A percentile compares a stretch with the other conserved stretches of the same genome.
These are phyloP conservation scores for Cyberlindnera japonica DNA, from an alignment of 805 yeast genomes.

Conservation along the genomic window DNA sequence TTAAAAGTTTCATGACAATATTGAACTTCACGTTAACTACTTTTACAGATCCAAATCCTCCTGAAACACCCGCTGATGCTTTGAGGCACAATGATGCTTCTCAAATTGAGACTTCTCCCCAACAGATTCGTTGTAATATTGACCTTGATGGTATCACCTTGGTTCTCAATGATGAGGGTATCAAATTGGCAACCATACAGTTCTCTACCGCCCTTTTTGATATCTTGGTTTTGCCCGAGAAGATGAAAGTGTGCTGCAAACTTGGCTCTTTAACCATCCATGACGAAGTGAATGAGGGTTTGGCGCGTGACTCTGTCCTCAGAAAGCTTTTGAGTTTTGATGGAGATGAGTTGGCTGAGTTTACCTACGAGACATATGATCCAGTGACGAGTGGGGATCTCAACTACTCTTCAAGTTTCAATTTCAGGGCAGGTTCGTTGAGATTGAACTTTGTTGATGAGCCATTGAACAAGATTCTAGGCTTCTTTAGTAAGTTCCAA, in stretches of 20 bases:
- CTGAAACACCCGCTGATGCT: constrained; percentile 64
- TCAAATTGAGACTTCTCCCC: constrained; percentile 59
- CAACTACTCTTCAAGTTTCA: constrained; percentile 50
- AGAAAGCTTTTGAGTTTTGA: constrained; percentile 73
- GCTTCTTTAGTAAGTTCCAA: constrained; percentile 69
- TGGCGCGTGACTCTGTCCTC: constrained; percentile 53
- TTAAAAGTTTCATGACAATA: constrained; percentile 74
- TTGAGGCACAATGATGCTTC: constrained; percentile 63
- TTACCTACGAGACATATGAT: constrained; percentile 80
- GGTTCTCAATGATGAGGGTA: constrained; percentile 78
- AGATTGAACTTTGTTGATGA: constrained; percentile 77
- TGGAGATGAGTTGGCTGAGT: constrained; percentile 76
- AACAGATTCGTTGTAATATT: constrained; percentile 66
- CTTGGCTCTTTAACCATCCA: constrained; percentile 75
- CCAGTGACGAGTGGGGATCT: constrained; percentile 43
- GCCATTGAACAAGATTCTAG: constrained; percentile 63
- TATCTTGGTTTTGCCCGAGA: constrained; percentile 68
- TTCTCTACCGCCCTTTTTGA: constrained; percentile 69
- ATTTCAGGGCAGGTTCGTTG: constrained; percentile 71
- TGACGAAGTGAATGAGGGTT: constrained; percentile 70
- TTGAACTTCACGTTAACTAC: constrained; percentile 81
- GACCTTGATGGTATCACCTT: constrained; percentile 69
- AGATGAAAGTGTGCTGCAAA: constrained; percentile 64
- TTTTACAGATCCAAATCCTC: constrained; percentile 77
- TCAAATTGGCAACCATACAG: constrained; percentile 73